Evolutionary conservation across 768 basidiomycete genomes (phyloP).

Genomic region (Dentipellis sp.): DNA sequence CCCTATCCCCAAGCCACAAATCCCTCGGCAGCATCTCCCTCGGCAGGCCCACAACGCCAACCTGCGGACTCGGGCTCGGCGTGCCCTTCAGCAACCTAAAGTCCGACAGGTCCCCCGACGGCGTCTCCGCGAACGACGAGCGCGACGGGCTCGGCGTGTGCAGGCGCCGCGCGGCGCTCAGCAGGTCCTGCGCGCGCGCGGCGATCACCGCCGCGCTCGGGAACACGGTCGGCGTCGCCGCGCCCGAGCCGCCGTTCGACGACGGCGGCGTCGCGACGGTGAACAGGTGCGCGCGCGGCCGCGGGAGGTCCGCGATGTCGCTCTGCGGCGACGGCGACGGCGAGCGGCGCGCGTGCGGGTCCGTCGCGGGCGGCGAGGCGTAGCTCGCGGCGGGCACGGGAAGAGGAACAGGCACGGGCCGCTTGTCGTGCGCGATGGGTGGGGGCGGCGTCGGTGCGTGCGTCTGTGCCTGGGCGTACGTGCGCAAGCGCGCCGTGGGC

Average conservation of each 20-base stretch:
- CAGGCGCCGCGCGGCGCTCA: not conserved
- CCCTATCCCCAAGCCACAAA: too few species aligned
- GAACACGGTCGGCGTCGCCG: not conserved
- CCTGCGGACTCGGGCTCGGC: constrained; percentile 8
- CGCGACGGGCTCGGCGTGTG: constrained; percentile 10
- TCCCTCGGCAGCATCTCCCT: too few species aligned
- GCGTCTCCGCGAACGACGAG: constrained; percentile 12
- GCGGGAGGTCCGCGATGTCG: not conserved
- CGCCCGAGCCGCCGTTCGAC: not conserved
- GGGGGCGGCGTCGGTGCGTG: not conserved
- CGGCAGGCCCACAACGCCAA: too few species aligned
- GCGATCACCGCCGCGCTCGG: not conserved
- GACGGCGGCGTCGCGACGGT: not conserved
- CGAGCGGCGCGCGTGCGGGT: not conserved
- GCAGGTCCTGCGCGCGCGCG: not conserved
- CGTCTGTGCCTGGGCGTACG: not conserved
- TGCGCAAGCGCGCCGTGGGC: not conserved
- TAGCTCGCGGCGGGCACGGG: not conserved
- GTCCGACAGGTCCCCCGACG: constrained; percentile 15
- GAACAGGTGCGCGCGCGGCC: not conserved
- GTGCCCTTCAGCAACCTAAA: constrained; percentile 12
- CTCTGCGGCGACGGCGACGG: not conserved
- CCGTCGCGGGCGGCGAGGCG: not conserved
- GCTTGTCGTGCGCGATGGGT: not conserved
- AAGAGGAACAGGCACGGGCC: too few species aligned